Evolutionary conservation across 495 filamentous ascomycete genomes (phyloP).

Genomic region (Annulohypoxylon stygium): DNA sequence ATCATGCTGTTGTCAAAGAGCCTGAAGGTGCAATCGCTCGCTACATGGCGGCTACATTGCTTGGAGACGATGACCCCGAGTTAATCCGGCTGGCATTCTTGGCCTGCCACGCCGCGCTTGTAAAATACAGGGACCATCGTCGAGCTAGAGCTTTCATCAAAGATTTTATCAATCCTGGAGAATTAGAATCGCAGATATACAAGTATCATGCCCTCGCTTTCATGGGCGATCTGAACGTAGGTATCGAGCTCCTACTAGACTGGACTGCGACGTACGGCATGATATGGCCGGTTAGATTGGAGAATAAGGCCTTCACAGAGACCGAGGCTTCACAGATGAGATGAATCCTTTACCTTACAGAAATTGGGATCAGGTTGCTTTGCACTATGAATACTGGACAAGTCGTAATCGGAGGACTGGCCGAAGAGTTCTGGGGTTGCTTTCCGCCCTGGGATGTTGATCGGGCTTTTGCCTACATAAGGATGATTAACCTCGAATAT

Average conservation of each 20-base stretch:
- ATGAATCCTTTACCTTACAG: constrained; percentile 11
- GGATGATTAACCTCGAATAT: neutral
- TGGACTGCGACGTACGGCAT: constrained; percentile 4
- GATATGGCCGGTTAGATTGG: neutral
- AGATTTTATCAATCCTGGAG: neutral
- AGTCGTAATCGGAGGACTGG: neutral
- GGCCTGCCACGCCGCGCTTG: constrained; percentile 5
- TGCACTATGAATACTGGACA: neutral
- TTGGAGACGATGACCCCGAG: constrained; percentile 10
- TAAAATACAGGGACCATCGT: neutral
- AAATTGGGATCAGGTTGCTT: neutral
- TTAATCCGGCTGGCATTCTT: constrained; percentile 22
- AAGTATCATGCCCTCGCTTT: neutral
- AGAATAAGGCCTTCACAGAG: neutral
- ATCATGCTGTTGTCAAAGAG: neutral
- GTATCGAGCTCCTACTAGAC: constrained; percentile 4
- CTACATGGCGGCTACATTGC: neutral
- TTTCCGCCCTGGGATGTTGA: neutral
- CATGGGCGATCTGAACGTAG: constrained; percentile 1
- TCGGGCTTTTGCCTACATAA: neutral
- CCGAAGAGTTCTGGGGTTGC: neutral
- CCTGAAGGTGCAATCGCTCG: constrained; percentile 13
- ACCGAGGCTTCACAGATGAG: constrained; percentile 19
- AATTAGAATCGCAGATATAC: neutral
- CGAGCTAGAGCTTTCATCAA: constrained; percentile 2